Evolutionary conservation across 2,329 filamentous ascomycete genomes (phyloP).

Genomic region (Pyrenophora tritici-repentis): DNA sequence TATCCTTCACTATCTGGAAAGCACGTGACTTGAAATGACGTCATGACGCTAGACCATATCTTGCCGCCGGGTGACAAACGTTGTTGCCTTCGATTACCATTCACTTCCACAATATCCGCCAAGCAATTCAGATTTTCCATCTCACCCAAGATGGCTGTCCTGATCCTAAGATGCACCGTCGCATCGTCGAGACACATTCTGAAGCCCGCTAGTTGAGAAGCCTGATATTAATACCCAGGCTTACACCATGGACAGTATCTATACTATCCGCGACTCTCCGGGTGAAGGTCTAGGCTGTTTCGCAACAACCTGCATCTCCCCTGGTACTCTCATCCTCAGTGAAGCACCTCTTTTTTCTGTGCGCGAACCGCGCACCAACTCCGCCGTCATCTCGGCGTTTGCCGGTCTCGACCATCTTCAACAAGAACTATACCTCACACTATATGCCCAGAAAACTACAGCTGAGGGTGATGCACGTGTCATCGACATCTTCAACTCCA

Average conservation of each 20-base stretch:
- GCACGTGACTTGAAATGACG: too few species aligned
- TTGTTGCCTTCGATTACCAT: not conserved
- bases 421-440: slow-evolving; percentile 19
- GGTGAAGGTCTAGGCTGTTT: slow-evolving; percentile 48
- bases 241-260: slow-evolving; percentile 12
- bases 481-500: slow-evolving; percentile 30
- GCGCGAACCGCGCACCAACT: slow-evolving; percentile 28
- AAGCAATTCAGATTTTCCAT: not conserved
- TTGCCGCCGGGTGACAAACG: not conserved
- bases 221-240: not conserved
- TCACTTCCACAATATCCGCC: not conserved
- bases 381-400: slow-evolving; percentile 18
- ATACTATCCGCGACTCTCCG: slow-evolving; percentile 27
- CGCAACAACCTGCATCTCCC: slow-evolving; percentile 33
- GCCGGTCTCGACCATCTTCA: slow-evolving; percentile 7
- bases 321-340: slow-evolving; percentile 44
- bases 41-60: too few species aligned
- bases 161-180: not conserved
- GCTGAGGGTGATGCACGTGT: slow-evolving; percentile 11
- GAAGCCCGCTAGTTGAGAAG: not conserved
- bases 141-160: not conserved
- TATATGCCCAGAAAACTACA: slow-evolving; percentile 14
- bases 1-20: too few species aligned
- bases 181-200: not conserved
- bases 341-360: slow-evolving; percentile 45